Evolutionary conservation across 1,284 basidiomycete species (phyloP).

Genomic region (Rhodotorula sp.): DNA sequence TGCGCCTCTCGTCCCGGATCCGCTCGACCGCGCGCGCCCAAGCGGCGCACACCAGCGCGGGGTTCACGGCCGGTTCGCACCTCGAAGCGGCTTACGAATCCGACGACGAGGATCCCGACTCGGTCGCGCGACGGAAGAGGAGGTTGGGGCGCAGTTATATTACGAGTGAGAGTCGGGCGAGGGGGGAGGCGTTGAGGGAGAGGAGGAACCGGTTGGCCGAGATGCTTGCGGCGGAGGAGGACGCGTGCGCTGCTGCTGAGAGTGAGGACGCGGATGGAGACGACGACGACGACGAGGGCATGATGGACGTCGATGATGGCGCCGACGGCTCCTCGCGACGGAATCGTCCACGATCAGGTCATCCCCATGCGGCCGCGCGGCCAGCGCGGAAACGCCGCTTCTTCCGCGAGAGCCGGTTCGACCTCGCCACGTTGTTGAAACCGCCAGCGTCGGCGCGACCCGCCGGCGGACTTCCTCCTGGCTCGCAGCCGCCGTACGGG

Average conservation of each 20-base stretch:
- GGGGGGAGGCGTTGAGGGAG: conserved; percentile 3
- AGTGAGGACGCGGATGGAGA: conserved; percentile 2
- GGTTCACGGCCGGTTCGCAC: not conserved
- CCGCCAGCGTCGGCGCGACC: not conserved
- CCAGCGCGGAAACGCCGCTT: not conserved
- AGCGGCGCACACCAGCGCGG: not conserved
- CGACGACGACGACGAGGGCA: conserved; percentile 1
- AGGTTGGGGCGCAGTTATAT: conserved; percentile 21
- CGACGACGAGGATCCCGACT: conserved; percentile 26
- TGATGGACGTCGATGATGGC: not conserved
- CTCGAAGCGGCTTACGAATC: conserved; percentile 22
- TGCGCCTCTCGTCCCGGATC: conserved; percentile 45
- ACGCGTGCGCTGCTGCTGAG: conserved; percentile 50
- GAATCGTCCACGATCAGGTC: not conserved
- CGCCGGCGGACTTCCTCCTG: not conserved
- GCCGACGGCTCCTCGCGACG: not conserved
- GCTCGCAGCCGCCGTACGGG: not conserved
- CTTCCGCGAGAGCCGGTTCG: conserved; percentile 1
- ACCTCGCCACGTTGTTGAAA: not conserved
- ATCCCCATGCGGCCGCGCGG: not conserved
- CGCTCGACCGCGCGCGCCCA: conserved; percentile 18
- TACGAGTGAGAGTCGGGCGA: conserved; percentile 3
- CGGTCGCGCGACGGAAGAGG: conserved; percentile 12
- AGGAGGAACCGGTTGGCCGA: conserved; percentile 48
- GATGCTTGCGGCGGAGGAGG: conserved; percentile 61